phyloP scores from a whole-genome alignment of 2,329 filamentous ascomycete genomes.

The Aureobasidium vineae region DNA sequence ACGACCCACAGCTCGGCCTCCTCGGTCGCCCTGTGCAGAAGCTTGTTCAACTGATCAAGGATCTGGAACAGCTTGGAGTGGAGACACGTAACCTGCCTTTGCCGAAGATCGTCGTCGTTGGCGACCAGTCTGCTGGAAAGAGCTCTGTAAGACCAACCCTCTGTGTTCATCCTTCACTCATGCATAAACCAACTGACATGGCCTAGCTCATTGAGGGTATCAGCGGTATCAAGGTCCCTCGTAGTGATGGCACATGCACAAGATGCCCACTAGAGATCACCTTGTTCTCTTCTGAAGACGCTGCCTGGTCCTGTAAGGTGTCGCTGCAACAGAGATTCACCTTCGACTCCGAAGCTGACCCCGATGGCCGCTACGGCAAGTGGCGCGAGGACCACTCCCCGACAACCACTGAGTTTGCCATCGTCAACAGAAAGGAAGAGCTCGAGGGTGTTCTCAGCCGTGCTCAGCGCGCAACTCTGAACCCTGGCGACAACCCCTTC shows the following conservation, averaged over 20 bases:
- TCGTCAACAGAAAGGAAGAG: constrained; percentile 58
- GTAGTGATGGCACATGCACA: constrained; percentile 71
- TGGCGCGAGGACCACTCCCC: constrained; percentile 56
- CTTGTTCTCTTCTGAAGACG: constrained; percentile 53
- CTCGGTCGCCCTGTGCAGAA: constrained; percentile 64
- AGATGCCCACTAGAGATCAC: constrained; percentile 78
- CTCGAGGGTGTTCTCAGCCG: constrained; percentile 68
- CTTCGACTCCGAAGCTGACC: constrained; percentile 44
- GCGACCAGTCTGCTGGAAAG: constrained; percentile 83
- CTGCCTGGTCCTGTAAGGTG: constrained; percentile 65
- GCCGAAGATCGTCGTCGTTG: constrained; percentile 77
- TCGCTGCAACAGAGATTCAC: constrained; percentile 64
- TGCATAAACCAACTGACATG: neutral
- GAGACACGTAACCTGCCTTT: constrained; percentile 65
- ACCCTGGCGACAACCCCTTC: constrained; percentile 56
- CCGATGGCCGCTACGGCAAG: constrained; percentile 59
- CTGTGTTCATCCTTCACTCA: constrained; percentile 34
- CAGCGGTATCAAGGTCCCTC: constrained; percentile 67
- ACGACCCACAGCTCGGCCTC: constrained; percentile 41
- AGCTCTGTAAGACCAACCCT: constrained; percentile 62
- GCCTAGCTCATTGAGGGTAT: constrained; percentile 45
- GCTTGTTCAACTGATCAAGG: constrained; percentile 64
- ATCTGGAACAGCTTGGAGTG: constrained; percentile 70
- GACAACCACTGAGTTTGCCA: constrained; percentile 59
- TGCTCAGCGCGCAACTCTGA: constrained; percentile 75